Evolutionary conservation across 2,329 filamentous ascomycete species (phyloP).

Genomic region (Aureobasidium vineae): DNA sequence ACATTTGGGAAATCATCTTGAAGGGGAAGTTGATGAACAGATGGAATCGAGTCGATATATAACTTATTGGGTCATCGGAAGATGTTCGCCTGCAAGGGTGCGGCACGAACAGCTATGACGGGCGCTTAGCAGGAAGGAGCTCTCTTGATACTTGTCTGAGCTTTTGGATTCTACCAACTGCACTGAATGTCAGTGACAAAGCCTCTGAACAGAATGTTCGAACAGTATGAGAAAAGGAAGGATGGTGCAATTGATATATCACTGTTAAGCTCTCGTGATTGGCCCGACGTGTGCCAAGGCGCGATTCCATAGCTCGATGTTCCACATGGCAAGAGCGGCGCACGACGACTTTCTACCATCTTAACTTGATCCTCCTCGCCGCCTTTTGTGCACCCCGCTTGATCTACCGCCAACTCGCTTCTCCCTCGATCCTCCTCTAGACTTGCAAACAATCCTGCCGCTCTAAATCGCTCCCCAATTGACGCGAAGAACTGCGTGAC

Average conservation of each 20-base stretch:
- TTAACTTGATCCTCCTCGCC: conserved; percentile 6
- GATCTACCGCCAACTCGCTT: conserved; percentile 4
- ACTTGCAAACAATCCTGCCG: not conserved
- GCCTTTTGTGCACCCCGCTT: conserved; percentile 17
- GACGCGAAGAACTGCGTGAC: conserved; percentile 9
- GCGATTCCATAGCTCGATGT: not conserved
- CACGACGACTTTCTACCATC: conserved; percentile 23
- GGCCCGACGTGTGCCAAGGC: conserved; percentile 19
- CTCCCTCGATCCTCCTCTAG: not conserved
- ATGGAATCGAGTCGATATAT: not conserved
- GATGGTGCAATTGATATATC: not conserved
- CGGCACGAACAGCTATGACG: conserved; percentile 2
- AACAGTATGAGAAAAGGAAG: not conserved
- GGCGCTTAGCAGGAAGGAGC: not conserved
- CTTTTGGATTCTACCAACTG: not conserved
- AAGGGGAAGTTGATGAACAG: not conserved
- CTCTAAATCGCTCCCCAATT: conserved; percentile 1
- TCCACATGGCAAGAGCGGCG: conserved; percentile 7
- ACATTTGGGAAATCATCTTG: conserved; percentile 12
- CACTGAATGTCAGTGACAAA: not conserved
- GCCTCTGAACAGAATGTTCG: not conserved
- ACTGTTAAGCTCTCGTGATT: not conserved
- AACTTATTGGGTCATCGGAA: not conserved
- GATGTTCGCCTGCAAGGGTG: not conserved
- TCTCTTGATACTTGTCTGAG: not conserved